phyloP scores from a whole-genome alignment of 768 basidiomycete genomes.

The Hypholoma sublateritium region DNA sequence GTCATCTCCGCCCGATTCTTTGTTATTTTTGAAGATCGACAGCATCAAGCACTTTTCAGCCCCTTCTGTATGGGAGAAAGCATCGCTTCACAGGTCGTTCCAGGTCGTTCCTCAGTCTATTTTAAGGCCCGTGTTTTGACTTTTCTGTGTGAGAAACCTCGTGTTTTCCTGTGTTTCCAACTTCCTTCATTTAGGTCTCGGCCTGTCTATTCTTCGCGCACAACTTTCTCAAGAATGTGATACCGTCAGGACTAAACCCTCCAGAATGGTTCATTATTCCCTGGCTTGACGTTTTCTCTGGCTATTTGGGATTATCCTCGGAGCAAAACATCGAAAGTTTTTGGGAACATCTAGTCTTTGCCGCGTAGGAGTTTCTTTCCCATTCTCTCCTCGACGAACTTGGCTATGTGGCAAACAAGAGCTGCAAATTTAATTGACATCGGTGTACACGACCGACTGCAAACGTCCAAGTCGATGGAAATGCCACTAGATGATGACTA shows the following conservation, averaged over 20 bases:
- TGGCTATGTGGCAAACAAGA: not conserved
- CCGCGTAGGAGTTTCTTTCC: not conserved
- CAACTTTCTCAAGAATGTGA: slow-evolving; percentile 7
- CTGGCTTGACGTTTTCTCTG: not conserved
- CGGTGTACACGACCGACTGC: not conserved
- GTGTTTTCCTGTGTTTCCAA: slow-evolving; percentile 1
- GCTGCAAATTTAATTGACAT: not conserved
- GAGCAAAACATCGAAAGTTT: slow-evolving; percentile 1
- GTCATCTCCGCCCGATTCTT: not conserved
- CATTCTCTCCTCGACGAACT: not conserved
- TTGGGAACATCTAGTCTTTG: not conserved
- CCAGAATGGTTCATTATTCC: slow-evolving; percentile 8
- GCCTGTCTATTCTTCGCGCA: not conserved
- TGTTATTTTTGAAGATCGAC: slow-evolving; percentile 7
- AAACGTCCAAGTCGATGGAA: too few species aligned
- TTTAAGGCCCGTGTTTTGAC: slow-evolving; percentile 6
- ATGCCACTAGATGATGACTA: too few species aligned
- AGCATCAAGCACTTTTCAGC: not conserved
- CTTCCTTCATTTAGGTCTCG: slow-evolving; percentile 4
- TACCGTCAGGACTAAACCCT: not conserved
- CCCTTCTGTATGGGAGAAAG: not conserved
- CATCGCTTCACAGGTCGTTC: slow-evolving; percentile 13
- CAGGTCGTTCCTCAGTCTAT: slow-evolving; percentile 11
- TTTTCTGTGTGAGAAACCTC: slow-evolving; percentile 1
- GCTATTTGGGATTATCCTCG: slow-evolving; percentile 4